Base-by-base conservation (phyloP, 495 filamentous ascomycete species). In the Hypomontagnella submonticulosa region DNA sequence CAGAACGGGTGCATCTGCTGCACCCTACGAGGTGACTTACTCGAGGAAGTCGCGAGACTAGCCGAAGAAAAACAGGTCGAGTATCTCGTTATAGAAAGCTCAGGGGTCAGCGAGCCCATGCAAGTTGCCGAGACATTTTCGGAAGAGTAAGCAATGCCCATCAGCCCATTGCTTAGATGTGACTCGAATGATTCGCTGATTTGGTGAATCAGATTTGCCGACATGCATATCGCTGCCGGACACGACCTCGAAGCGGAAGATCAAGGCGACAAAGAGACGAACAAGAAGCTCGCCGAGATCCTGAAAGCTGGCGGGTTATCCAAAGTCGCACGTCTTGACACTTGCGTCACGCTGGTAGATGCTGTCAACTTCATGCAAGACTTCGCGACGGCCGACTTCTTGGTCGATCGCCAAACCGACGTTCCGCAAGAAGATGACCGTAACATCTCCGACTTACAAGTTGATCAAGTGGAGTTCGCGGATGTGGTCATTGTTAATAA, bases 1-100 rank as follows among this genome's bases (percentile, higher is more conserved):
- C 84, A 88, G 61, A 88, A 88, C 41, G 85, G 84, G 5, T 88
- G 85, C 57, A 88, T 88, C 54, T 88, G 84, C 70, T 88, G 85
- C 56, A 88, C 84, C 0, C 73, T 88, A 0, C 80, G 85, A 15
- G 84, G 85, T 2, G 85, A 88, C 50, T 70, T 88, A 0, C 75
- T 88, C 1, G 71, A 81, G 11, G 84, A 88, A 61, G 75, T 87
- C 5, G 82, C 80, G 1, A 77, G 72, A 1, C 67, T 88, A 1
- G 79, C 84, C 0, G 77, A 80, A 18, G 73, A 79, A 13, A 76
- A 79, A 5, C 77, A 75, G 12, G 79, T 87, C 23, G 76, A 88
- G 41, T 87, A 88, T 69, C 80, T 88, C 5, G 69, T 88, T 15
- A 85, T 88, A 55, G 85, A 88, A 62, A 86, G 83, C 64, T 85